Evolutionary conservation across 2,329 filamentous ascomycete genomes (phyloP).

Genomic region (Cladosporium sp.): DNA sequence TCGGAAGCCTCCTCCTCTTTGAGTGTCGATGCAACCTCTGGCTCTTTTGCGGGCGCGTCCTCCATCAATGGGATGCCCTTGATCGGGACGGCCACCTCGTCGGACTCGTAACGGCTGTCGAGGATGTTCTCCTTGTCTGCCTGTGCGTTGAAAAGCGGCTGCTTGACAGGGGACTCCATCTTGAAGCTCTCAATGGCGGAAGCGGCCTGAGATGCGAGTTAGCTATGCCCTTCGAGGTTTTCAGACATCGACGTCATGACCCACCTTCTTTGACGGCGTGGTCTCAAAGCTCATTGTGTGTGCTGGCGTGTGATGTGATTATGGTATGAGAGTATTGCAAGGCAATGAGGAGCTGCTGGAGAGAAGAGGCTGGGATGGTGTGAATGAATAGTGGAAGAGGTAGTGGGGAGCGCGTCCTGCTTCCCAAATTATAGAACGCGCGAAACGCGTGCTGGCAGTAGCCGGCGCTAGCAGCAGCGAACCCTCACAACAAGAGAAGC

Average conservation of each 20-base stretch:
- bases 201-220: conserved; percentile 65
- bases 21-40: conserved; percentile 50
- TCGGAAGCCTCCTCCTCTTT: conserved; percentile 74
- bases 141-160: conserved; percentile 70
- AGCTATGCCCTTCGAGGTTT: conserved; percentile 40
- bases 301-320: conserved; percentile 12
- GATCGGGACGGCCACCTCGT: conserved; percentile 59
- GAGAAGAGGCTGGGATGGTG: conserved; percentile 1
- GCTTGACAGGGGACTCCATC: conserved; percentile 91
- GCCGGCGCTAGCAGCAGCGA: conserved; percentile 2
- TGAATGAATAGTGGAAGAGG: conserved; percentile 4
- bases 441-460: conserved; percentile 8
- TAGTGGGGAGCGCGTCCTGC: neutral
- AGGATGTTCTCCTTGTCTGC: conserved; percentile 80
- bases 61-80: conserved; percentile 52
- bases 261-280: conserved; percentile 72
- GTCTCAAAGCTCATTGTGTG: conserved; percentile 61
- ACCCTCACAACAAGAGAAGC: conserved; percentile 8
- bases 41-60: conserved; percentile 33
- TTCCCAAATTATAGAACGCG: conserved; percentile 6
- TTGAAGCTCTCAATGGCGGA: conserved; percentile 84
- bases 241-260: conserved; percentile 43
- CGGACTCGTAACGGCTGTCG: conserved; percentile 46
- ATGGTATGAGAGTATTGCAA: neutral
- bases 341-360: conserved; percentile 15